Conservation (phyloP, 352 stramenopile genomes). For the Phytophthora niederhauseri region DNA sequence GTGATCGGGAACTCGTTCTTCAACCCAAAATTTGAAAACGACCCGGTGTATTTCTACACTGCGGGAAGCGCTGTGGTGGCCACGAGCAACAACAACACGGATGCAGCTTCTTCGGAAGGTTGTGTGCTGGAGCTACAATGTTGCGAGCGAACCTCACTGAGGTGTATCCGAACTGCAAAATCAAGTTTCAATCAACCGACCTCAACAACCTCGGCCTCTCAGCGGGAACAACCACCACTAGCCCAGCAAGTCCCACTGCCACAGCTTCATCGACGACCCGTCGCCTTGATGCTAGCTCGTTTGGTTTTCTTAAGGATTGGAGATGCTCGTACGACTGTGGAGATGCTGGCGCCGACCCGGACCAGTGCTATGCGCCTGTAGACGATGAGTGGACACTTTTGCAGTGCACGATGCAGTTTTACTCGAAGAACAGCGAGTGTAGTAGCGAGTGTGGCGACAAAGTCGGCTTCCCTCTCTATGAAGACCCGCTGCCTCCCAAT, state of each 20-base stretch:
- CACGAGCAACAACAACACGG: too few relatives aligned
- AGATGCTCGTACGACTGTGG: background rate
- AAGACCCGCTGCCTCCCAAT: background rate
- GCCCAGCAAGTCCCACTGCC: background rate
- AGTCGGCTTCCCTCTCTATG: conserved; percentile 1
- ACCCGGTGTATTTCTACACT: too few relatives aligned
- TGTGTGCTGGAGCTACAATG: too few relatives aligned
- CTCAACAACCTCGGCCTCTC: background rate
- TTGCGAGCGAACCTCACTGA: too few relatives aligned
- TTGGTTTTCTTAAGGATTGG: background rate
- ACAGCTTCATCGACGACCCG: background rate
- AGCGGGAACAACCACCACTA: too few relatives aligned
- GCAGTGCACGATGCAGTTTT: background rate
- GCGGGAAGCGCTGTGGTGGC: too few relatives aligned
- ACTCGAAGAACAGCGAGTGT: background rate
- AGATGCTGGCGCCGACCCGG: background rate
- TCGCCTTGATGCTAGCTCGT: background rate
- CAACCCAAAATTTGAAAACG: too few relatives aligned
- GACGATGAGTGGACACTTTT: background rate
- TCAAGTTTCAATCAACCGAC: conserved; percentile 1
- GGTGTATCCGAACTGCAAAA: too few relatives aligned
- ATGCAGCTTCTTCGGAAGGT: too few relatives aligned
- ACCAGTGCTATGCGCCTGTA: background rate
- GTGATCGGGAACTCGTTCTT: too few relatives aligned
- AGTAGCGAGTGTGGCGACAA: conserved; percentile 1